These are phyloP conservation scores for Ustilago curta DNA, from an alignment of 1,284 basidiomycete species.

Conservation along the genomic window DNA sequence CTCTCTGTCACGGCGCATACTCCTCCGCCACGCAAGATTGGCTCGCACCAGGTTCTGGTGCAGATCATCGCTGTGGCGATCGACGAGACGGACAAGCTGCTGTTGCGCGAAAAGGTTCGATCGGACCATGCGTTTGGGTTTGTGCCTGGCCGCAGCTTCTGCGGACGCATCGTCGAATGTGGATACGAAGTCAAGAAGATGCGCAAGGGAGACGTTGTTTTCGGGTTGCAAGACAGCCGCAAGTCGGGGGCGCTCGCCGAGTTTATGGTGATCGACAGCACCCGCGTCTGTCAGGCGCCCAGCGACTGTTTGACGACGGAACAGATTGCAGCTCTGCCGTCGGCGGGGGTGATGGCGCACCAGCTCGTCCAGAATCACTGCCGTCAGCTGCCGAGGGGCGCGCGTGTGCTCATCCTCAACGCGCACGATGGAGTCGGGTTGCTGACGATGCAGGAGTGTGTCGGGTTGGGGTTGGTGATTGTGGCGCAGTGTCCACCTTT, in stretches of 20 bases:
- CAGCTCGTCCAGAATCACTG: constrained; percentile 70
- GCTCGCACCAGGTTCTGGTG: constrained; percentile 69
- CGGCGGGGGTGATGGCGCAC: constrained; percentile 69
- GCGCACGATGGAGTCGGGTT: constrained; percentile 71
- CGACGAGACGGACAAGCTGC: constrained; percentile 68
- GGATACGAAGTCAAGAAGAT: constrained; percentile 69
- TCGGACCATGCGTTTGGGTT: constrained; percentile 68
- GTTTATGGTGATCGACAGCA: constrained; percentile 69
- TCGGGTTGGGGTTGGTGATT: constrained; percentile 69
- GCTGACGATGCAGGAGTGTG: constrained; percentile 70
- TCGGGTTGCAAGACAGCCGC: constrained; percentile 69
- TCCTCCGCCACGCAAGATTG: constrained; percentile 68
- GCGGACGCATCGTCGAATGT: constrained; percentile 70
- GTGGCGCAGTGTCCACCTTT: constrained; percentile 70
- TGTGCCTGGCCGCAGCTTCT: constrained; percentile 70
- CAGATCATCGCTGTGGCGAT: constrained; percentile 70
- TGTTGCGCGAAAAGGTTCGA: constrained; percentile 67
- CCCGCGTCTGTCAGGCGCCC: constrained; percentile 69
- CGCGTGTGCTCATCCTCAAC: constrained; percentile 70
- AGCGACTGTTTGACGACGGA: constrained; percentile 68
- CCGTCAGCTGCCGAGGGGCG: constrained; percentile 65
- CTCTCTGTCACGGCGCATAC: constrained; percentile 64
- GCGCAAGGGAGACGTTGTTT: constrained; percentile 70
- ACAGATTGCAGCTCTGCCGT: constrained; percentile 70
- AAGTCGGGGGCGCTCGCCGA: constrained; percentile 70